Percentiles rank a stretch among this genome's conserved stretches.
Conservation (phyloP, 257 asterid genomes). For the Orobanche coerulescens region DNA sequence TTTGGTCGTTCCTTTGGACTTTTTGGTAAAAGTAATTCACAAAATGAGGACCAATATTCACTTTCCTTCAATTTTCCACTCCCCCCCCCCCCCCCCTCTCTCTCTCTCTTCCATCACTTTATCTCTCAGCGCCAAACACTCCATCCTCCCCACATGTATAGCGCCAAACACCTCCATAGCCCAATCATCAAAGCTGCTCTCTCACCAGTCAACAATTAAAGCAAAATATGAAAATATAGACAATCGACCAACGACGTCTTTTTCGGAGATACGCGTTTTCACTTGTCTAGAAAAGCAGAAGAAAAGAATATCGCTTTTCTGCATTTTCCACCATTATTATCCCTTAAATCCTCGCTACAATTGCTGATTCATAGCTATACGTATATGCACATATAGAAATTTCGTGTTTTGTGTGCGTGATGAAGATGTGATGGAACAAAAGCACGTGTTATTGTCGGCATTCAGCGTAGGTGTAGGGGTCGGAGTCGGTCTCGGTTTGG, state of each 20-base stretch:
- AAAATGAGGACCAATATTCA: not conserved
- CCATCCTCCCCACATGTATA: constrained; percentile 27
- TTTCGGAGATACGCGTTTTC: constrained; percentile 37
- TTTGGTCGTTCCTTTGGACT: constrained; percentile 7
- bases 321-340: constrained; percentile 17
- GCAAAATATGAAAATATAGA: not conserved
- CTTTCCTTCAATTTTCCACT: not conserved
- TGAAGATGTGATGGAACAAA: constrained; percentile 68
- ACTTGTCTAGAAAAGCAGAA: not conserved
- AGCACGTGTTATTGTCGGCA: constrained; percentile 78
- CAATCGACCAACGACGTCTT: constrained; percentile 31
- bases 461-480: constrained; percentile 89
- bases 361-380: constrained; percentile 8
- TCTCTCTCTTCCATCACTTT: constrained; percentile 14
- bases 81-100: not conserved
- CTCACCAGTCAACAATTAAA: not conserved
- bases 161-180: constrained; percentile 9
- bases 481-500: constrained; percentile 88
- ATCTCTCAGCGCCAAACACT: too few relatives aligned
- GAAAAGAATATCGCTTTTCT: not conserved
- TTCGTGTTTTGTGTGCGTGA: constrained; percentile 1
- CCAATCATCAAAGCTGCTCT: not conserved
- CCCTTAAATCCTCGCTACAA: constrained; percentile 16
- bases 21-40: constrained; percentile 3
- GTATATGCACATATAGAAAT: constrained; percentile 7